Evolutionary conservation across 2,329 filamentous ascomycete species (phyloP).

Genomic region (Penicillium brevicompactum): DNA sequence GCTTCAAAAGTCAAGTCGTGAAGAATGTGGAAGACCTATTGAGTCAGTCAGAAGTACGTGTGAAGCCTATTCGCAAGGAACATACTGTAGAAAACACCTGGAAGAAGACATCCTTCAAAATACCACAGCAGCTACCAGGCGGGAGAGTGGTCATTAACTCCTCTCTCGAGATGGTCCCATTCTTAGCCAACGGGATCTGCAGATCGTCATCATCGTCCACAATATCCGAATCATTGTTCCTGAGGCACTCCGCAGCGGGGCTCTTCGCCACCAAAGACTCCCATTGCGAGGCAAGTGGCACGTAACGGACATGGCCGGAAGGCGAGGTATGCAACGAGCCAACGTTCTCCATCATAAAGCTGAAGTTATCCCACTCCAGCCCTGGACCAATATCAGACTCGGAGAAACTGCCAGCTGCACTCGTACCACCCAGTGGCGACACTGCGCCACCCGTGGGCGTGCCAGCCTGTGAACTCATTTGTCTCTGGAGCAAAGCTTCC

Average conservation of each 20-base stretch:
- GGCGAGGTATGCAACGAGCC: constrained; percentile 34
- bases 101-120: constrained; percentile 40
- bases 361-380: constrained; percentile 21
- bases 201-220: constrained; percentile 35
- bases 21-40: constrained; percentile 43
- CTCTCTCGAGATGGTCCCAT: constrained; percentile 26
- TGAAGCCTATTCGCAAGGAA: constrained; percentile 5
- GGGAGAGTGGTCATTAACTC: constrained; percentile 38
- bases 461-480: constrained; percentile 27
- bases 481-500: constrained; percentile 39
- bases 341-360: constrained; percentile 27
- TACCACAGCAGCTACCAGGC: constrained; percentile 39
- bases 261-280: constrained; percentile 31
- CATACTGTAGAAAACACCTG: constrained; percentile 43
- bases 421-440: constrained; percentile 31
- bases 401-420: constrained; percentile 29
- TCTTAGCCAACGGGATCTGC: constrained; percentile 35
- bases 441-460: constrained; percentile 23
- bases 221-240: constrained; percentile 28
- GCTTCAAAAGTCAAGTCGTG: constrained; percentile 45
- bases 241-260: constrained; percentile 29
- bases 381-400: constrained; percentile 25
- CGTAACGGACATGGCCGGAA: constrained; percentile 40
- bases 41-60: constrained; percentile 7
- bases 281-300: constrained; percentile 36